Conservation (phyloP, 306 rosid species). For the Trifolium dubium region DNA sequence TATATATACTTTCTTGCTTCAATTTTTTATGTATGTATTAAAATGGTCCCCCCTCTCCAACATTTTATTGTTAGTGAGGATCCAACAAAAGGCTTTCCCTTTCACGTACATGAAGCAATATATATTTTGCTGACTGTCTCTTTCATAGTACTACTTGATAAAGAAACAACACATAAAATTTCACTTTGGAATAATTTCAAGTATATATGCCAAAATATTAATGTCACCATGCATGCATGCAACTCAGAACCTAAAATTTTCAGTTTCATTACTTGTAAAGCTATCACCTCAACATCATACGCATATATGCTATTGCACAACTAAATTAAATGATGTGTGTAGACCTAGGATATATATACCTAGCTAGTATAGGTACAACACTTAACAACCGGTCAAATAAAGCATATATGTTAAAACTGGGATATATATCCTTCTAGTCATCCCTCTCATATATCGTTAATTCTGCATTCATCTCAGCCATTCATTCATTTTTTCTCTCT, state of each 20-base stretch:
- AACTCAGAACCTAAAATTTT: conserved; percentile 18
- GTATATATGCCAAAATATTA: conserved; percentile 25
- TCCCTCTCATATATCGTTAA: no score
- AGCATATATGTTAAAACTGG: no score
- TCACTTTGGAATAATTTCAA: neutral
- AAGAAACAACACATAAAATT: conserved; percentile 30
- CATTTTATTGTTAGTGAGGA: conserved; percentile 30
- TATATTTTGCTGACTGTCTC: neutral
- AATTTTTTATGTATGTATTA: neutral
- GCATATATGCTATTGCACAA: no score
- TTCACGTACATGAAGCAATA: conserved; percentile 39
- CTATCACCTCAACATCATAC: no score
- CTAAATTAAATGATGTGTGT: no score
- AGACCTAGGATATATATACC: no score
- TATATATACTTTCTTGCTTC: neutral
- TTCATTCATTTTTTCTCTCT: no score
- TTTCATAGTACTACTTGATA: conserved; percentile 19
- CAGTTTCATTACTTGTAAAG: neutral
- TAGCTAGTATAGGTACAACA: no score
- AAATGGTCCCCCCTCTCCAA: conserved; percentile 48
- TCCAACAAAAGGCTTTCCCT: conserved; percentile 25
- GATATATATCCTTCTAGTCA: no score
- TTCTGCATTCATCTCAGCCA: no score
- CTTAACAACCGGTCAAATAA: no score
- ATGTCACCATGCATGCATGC: conserved; percentile 29